Percentiles rank a stretch among this genome's conserved stretches.
Conservation (phyloP, 1,139 yeast species). For the Saccharomyces hybrid region DNA sequence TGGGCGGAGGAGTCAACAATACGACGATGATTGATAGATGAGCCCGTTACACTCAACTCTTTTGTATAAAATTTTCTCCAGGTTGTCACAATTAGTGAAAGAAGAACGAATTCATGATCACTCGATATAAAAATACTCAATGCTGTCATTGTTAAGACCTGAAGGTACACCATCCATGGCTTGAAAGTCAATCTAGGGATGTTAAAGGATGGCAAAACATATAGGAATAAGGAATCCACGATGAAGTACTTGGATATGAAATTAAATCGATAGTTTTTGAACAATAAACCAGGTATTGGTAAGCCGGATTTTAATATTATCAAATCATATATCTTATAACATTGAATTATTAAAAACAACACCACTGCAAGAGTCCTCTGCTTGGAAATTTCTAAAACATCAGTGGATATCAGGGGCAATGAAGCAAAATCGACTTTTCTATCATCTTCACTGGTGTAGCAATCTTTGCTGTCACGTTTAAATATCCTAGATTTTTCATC, state of each 20-base stretch:
- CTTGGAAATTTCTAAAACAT: slow-evolving; percentile 66
- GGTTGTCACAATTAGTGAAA: slow-evolving; percentile 39
- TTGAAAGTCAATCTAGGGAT: slow-evolving; percentile 64
- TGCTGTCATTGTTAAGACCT: slow-evolving; percentile 31
- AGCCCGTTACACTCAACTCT: slow-evolving; percentile 65
- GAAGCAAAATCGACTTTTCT: not conserved
- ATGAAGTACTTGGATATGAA: slow-evolving; percentile 64
- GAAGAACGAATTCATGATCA: slow-evolving; percentile 40
- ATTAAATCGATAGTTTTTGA: slow-evolving; percentile 45
- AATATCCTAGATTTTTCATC: not conserved
- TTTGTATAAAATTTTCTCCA: slow-evolving; percentile 47
- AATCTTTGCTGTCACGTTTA: not conserved
- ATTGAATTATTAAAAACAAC: slow-evolving; percentile 64
- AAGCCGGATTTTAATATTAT: slow-evolving; percentile 33
- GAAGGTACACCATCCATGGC: slow-evolving; percentile 32
- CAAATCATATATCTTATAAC: slow-evolving; percentile 74
- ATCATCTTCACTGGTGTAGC: not conserved
- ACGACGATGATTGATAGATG: slow-evolving; percentile 34
- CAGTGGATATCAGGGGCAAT: slow-evolving; percentile 44
- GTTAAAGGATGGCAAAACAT: slow-evolving; percentile 62
- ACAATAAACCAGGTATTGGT: slow-evolving; percentile 27
- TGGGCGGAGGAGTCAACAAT: slow-evolving; percentile 60
- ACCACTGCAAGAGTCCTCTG: slow-evolving; percentile 64
- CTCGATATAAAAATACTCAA: slow-evolving; percentile 35
- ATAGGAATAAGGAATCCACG: slow-evolving; percentile 63